phyloP scores from a whole-genome alignment of 169 alveolate genomes.

The Cryptosporidium parvum region DNA sequence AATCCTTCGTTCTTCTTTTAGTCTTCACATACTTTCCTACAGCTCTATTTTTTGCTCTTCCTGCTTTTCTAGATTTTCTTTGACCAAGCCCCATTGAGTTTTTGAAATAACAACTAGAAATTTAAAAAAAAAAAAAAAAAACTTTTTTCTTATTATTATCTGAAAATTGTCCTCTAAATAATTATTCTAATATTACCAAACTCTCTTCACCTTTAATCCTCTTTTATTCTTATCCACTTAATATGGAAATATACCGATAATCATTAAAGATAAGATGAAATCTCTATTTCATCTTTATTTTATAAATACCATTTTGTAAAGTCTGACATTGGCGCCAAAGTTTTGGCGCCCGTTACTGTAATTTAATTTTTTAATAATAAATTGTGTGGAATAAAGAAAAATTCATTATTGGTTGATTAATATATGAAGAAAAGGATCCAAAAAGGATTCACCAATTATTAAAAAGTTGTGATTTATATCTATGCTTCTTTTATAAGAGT shows the following conservation, averaged over 20 bases:
- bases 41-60: conserved; percentile 49
- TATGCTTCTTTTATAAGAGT: too few relatives aligned
- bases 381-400: conserved; percentile 17
- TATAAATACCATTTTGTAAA: background rate
- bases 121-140: background rate
- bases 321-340: conserved; percentile 46
- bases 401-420: background rate
- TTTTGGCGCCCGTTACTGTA: background rate
- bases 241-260: too few relatives aligned
- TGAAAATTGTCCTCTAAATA: background rate
- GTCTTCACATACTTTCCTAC: conserved; percentile 43
- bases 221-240: background rate
- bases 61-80: conserved; percentile 41
- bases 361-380: background rate
- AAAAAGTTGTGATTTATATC: too few relatives aligned
- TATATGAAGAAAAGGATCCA: background rate
- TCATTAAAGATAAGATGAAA: too few relatives aligned
- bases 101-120: background rate
- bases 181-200: background rate
- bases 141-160: background rate
- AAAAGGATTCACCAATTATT: background rate
- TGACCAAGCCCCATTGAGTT: conserved; percentile 67
- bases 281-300: background rate
- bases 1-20: conserved; percentile 67
- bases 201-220: background rate